Evolutionary conservation across 257 asterid genomes (phyloP).

Genomic region (Solanum bukasovii): DNA sequence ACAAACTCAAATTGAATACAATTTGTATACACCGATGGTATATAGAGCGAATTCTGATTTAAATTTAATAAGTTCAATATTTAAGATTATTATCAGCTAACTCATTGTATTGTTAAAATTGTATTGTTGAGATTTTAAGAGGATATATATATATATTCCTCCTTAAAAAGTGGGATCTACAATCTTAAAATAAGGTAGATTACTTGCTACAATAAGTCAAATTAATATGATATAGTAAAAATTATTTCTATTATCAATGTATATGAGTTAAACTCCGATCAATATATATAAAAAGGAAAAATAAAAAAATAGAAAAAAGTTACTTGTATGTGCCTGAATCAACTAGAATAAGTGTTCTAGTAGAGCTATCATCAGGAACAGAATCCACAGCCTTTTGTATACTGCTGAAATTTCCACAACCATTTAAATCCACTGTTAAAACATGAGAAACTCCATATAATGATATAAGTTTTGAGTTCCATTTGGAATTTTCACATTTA

Average conservation of each 20-base stretch:
- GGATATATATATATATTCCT: neutral
- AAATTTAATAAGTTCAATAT: neutral
- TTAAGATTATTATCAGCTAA: neutral
- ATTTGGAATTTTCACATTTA: conserved; percentile 22
- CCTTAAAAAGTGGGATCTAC: neutral
- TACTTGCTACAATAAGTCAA: neutral
- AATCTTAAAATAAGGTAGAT: neutral
- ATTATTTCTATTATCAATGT: neutral
- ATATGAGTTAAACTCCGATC: neutral
- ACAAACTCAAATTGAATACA: neutral
- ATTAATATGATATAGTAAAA: neutral
- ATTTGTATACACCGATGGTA: neutral
- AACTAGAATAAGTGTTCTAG: conserved; percentile 43
- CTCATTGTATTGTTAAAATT: neutral
- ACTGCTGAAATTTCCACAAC: conserved; percentile 69
- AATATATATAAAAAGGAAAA: neutral
- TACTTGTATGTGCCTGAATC: conserved; percentile 71
- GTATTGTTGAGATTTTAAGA: neutral
- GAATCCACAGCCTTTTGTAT: conserved; percentile 71
- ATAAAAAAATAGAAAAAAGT: neutral
- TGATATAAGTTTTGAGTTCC: conserved; percentile 45
- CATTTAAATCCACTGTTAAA: conserved; percentile 47
- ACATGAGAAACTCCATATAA: conserved; percentile 34
- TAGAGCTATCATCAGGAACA: conserved; percentile 36
- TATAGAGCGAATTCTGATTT: neutral